Evolutionary conservation across 2,329 filamentous ascomycete species (phyloP), one percentile per base, ranked within the genome.

Genomic region (Colletotrichum sp.): DNA sequence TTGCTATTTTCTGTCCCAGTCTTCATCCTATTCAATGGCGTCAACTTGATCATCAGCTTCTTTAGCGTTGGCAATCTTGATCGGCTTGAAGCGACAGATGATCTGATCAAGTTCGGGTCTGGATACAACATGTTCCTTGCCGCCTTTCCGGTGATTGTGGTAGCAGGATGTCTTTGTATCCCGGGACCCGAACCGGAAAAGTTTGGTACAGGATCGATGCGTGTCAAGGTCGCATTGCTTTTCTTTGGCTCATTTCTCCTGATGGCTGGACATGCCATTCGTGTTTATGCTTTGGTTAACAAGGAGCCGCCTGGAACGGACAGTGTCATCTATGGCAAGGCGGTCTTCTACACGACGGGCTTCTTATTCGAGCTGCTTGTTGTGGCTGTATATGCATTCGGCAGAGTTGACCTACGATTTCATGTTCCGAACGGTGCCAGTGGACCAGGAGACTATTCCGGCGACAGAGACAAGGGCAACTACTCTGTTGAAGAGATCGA

Each of bases 321-420:
- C 26, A 81, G 80, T 6, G 79, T 82, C 12, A 79, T 84, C 77
- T 85, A 82, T 44, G 78, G 80, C 68, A 84, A 81, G 55, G 75
- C 81, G 3, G 81, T 81, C 1, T 84, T 86, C 68, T 86, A 86
- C 76, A 78, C 81, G 24, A 85, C 84, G 44, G 78, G 80, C 44
- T 86, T 85, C 71, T 73, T 79, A 8, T 77, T 85, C 6, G 84
- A 85, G 57, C 74, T 82, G 8, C 64, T 81, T 5, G 80, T 81
- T 8, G 79, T 82, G 8, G 77, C 74, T 8, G 73, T 78, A 3
- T 83, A 83, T 55, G 81, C 81, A 9, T 75, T 77, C 32, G 75
- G 79, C 8, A 79, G 82, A n/a, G 76, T 84, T 22, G 82, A 84
- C 64, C 73, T 80, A 22, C 72, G 80, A 24, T 84, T 82, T 74